Evolutionary conservation across 2,329 filamentous ascomycete genomes (phyloP), one percentile per base, ranked within the genome.

Genomic region (Trichoderma polysporum): DNA sequence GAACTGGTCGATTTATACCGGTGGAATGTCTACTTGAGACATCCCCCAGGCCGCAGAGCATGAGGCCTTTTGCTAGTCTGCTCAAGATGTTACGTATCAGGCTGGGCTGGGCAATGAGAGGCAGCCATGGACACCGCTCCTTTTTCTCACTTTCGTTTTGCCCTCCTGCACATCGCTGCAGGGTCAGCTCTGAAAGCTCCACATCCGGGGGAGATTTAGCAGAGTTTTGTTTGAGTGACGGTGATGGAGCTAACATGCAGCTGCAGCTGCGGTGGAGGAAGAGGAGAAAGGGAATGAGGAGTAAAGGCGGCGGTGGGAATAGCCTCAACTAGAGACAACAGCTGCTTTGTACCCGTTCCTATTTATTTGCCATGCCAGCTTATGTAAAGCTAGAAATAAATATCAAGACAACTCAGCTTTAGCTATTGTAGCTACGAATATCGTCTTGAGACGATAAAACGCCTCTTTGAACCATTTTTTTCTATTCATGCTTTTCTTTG

Each of bases 211-310:
- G 29, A 33, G 25, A 25, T 53, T 45, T 29, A 31, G 59, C 15
- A 53, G 49, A 35, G 33, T 54, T 63, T 54, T 41, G n/a, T n/a
- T 19, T 9, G n/a, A 2, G 27, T 35, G 49, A 54, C 19, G 49
- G 49, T 31, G 58, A 61, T 63, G 29, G 17, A 29, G 56, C 61
- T 56, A n/a, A 56, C 49, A 41, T 64, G 61, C 61, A 64, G 50
- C 50, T 56, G 8, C 31, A 25, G 27, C 12, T 49, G 35, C 22
- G 60, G 47, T 15, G 35, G 45, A 27, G 25, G 60, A 37, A 25
- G 19, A 54, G 37, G 35, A 19, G 60, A 37, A 19, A 27, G 19
- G 52, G 31, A 22, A 29, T 33, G 56, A 52, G 59, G 45, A 39
- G 45, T 62, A 41, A 61, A 45, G 12, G 56, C 27, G 27, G 35